Evolutionary conservation across 179 eudicot species (phyloP).

Genomic region (Camellia oleifera): DNA sequence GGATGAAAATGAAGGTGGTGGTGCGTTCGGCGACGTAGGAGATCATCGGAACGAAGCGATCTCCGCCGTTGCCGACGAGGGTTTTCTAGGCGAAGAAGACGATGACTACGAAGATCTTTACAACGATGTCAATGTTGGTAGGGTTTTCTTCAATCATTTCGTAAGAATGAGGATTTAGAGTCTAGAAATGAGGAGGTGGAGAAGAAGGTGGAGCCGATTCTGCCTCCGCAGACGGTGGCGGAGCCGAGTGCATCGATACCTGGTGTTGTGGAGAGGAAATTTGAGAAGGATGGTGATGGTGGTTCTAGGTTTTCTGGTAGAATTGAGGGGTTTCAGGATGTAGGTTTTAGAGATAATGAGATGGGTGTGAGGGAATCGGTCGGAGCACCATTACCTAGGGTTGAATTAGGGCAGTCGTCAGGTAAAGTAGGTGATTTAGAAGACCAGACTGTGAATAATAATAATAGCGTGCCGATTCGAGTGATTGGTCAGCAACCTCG

Average conservation of each 20-base stretch:
- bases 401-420: constrained; percentile 49
- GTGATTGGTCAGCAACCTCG: constrained; percentile 33
- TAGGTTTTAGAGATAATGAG: constrained; percentile 37
- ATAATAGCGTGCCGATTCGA: constrained; percentile 31
- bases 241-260: constrained; percentile 30
- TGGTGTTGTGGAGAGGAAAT: constrained; percentile 33
- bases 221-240: constrained; percentile 11
- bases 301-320: constrained; percentile 32
- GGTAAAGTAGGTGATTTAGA: constrained; percentile 39
- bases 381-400: constrained; percentile 38
- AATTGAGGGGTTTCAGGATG: constrained; percentile 49
- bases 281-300: constrained; percentile 34
- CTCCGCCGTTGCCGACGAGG: constrained; percentile 44
- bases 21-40: constrained; percentile 13
- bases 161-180: constrained; percentile 56
- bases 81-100: constrained; percentile 59
- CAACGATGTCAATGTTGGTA: constrained; percentile 85
- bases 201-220: constrained; percentile 22
- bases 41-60: constrained; percentile 43
- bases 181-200: constrained; percentile 35
- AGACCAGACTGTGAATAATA: constrained; percentile 27
- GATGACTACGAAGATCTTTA: constrained; percentile 90
- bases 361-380: constrained; percentile 23
- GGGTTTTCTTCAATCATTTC: constrained; percentile 58
- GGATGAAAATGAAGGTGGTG: constrained; percentile 18